Evolutionary conservation across 2,329 filamentous ascomycete genomes (phyloP).

Genomic region (Lasiodiplodia sp.): DNA sequence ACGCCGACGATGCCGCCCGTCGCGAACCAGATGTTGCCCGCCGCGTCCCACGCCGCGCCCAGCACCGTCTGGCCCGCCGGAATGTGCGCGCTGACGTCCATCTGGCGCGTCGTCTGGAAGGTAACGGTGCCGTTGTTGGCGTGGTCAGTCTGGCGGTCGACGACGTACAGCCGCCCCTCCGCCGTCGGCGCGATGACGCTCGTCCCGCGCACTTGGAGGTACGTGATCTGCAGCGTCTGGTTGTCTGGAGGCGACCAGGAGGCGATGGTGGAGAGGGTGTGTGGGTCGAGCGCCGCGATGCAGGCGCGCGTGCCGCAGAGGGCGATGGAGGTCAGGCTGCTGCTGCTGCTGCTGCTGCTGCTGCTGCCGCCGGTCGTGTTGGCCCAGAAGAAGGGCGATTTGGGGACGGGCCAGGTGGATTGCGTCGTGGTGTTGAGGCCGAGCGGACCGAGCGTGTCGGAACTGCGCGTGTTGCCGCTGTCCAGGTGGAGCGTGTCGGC

Average conservation of each 20-base stretch:
- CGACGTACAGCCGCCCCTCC: background rate
- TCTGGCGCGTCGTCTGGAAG: background rate
- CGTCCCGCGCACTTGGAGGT: background rate
- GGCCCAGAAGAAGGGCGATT: background rate
- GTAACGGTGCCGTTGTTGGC: background rate
- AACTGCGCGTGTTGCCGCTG: background rate
- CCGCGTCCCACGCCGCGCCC: background rate
- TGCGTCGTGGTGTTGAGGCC: background rate
- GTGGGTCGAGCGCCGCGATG: background rate
- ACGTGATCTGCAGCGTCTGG: background rate
- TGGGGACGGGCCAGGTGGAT: background rate
- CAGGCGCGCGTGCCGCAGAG: background rate
- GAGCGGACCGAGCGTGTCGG: background rate
- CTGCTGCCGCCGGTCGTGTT: background rate
- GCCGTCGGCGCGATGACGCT: too few species aligned
- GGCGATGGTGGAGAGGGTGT: background rate
- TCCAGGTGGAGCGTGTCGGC: background rate
- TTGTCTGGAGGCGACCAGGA: background rate
- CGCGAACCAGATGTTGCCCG: slow-evolving; percentile 17
- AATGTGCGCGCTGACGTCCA: background rate
- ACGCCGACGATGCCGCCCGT: slow-evolving; percentile 6
- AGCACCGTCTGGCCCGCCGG: background rate
- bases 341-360: too few species aligned
- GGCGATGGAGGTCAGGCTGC: background rate
- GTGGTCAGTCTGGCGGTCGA: background rate